Evolutionary conservation across 768 basidiomycete species (phyloP), one percentile per base, ranked within the genome.

Genomic region (Phylloporus sp.): DNA sequence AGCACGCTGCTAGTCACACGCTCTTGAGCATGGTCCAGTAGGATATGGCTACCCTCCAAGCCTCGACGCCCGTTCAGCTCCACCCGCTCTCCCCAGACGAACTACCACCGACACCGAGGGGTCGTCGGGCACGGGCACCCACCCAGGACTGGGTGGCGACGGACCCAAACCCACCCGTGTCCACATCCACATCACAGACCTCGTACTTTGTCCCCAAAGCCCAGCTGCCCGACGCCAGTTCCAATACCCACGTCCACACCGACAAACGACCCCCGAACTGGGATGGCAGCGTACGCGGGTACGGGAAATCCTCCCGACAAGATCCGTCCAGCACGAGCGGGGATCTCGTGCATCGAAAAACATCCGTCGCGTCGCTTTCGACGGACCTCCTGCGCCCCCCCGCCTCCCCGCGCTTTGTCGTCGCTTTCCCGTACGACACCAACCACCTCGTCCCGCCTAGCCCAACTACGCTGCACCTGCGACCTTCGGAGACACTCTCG

Each of bases 71-170:
- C 22, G 84, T 85, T 20, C 73, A 90, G 54, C 80, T 80, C 0
- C 89, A 91, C 61, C 89, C 89, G 32, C 79, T 91, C 22, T 81
- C 79, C 4, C 75, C 75, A 8, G 85, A 87, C 28, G 80, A 83
- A 28, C 57, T 58, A 23, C 66, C 75, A 16, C 49, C 56, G 2
- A 28, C 59, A 2, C 63, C 76, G 9, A 69, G 73, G 60, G 74
- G 77, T 23, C 78, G 85, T 47, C 73, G 79, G 40, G 72, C 65
- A 53, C 80, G 82, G 45, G 66, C 69, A 44, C 62, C 58, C 50
- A 46, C 58, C 18, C 70, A 63, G 39, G 75, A 75, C 20, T 41
- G 32, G 16, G 27, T 56, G 35, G 66, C 70, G 7, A 35, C 61
- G 10, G 58, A 57, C 28, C 11, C 35, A 2, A 48, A 58, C 20